phyloP scores from a whole-genome alignment of 345 rosid species.

The Odontarrhena argentea region DNA sequence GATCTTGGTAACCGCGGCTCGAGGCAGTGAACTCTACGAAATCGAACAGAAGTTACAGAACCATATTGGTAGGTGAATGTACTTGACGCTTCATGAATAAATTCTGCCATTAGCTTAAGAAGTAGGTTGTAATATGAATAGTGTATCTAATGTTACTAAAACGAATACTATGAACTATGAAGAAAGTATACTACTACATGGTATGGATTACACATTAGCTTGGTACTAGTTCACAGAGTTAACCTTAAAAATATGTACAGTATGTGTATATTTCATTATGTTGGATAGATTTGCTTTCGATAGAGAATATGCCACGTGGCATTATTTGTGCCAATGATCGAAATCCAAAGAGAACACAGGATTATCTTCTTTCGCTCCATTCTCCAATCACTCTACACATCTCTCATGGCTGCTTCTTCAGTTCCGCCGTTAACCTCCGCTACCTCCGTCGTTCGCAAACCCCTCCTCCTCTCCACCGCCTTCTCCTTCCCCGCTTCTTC shows the following conservation, averaged over 20 bases:
- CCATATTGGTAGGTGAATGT: conserved; percentile 20
- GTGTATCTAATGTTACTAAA: conserved; percentile 14
- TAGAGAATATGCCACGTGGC: conserved; percentile 35
- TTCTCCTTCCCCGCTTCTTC: conserved; percentile 34
- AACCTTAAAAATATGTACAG: no score
- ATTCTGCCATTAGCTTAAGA: neutral
- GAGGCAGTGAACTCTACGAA: conserved; percentile 32
- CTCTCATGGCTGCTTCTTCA: conserved; percentile 41
- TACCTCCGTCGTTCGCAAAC: conserved; percentile 16
- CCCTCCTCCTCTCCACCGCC: conserved; percentile 31
- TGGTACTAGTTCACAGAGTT: no score
- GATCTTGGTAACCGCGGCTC: conserved; percentile 57
- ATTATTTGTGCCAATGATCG: conserved; percentile 4
- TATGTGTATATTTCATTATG: neutral
- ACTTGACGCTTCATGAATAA: conserved; percentile 17
- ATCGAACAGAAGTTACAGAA: neutral
- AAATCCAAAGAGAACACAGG: conserved; percentile 11
- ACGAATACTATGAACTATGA: conserved; percentile 2
- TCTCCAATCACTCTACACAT: conserved; percentile 6
- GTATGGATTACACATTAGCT: neutral
- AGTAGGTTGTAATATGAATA: neutral
- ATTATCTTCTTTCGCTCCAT: conserved; percentile 14
- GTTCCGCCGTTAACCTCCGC: conserved; percentile 31
- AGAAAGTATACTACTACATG: neutral
- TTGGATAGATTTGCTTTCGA: conserved; percentile 22